phyloP scores from a whole-genome alignment of 805 yeast genomes.

The Yamadazyma laniorum region DNA sequence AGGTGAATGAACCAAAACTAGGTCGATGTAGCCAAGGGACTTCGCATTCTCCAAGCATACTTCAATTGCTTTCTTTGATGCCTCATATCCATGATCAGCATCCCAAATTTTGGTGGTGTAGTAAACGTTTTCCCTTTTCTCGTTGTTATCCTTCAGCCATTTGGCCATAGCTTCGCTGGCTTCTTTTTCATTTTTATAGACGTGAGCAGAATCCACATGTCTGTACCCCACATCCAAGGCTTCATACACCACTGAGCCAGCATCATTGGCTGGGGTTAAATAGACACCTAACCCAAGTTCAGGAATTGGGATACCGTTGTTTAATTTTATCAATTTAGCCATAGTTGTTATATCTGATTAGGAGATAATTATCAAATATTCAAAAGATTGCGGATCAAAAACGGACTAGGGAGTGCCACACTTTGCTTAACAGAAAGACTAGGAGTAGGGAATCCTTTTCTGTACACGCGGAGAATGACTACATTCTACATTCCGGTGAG shows the following conservation, averaged over 20 bases:
- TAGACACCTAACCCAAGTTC: constrained; percentile 13
- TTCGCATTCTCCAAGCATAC: constrained; percentile 31
- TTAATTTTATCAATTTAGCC: too few relatives aligned
- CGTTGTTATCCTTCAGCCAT: constrained; percentile 20
- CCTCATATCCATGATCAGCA: constrained; percentile 35
- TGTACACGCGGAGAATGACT: too few relatives aligned
- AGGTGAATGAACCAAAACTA: constrained; percentile 59
- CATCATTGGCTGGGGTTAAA: constrained; percentile 8
- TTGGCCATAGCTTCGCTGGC: constrained; percentile 58
- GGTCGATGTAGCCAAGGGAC: constrained; percentile 38
- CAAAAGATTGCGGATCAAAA: too few relatives aligned
- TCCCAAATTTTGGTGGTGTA: constrained; percentile 36
- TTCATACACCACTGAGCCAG: constrained; percentile 11
- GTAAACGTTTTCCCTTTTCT: constrained; percentile 31
- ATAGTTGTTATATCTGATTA: too few relatives aligned
- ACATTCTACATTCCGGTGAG: too few relatives aligned
- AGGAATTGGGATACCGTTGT: constrained; percentile 10
- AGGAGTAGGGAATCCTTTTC: too few relatives aligned
- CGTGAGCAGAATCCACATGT: constrained; percentile 70
- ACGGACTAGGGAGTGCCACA: too few relatives aligned
- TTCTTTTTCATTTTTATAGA: constrained; percentile 63
- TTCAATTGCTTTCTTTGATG: constrained; percentile 28
- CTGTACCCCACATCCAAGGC: constrained; percentile 70
- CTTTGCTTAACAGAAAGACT: too few relatives aligned
- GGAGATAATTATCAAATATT: too few relatives aligned